Evolutionary conservation across 2,329 filamentous ascomycete species (phyloP).

Genomic region (Cladophialophora immunda): DNA sequence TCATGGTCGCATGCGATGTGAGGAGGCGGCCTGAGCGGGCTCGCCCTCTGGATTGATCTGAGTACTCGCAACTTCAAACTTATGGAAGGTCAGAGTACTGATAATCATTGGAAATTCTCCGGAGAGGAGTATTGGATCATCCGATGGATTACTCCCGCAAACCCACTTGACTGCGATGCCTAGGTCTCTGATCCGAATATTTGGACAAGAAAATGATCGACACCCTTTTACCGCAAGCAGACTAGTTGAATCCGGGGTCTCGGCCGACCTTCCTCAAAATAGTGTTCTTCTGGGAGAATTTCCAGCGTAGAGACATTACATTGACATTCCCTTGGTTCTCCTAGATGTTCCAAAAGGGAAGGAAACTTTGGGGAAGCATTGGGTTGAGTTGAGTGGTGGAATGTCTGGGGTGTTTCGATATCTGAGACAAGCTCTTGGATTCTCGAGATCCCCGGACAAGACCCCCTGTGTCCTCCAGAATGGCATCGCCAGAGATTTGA

Average conservation of each 20-base stretch:
- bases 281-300: background rate
- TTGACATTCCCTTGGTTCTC: background rate
- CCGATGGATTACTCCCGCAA: background rate
- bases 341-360: background rate
- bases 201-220: conserved; percentile 6
- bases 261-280: conserved; percentile 26
- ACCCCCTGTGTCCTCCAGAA: conserved; percentile 7
- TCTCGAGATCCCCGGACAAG: conserved; percentile 18
- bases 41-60: background rate
- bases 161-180: background rate
- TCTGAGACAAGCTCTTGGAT: conserved; percentile 25
- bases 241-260: conserved; percentile 29
- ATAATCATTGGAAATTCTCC: background rate
- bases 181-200: background rate
- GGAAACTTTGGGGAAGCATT: background rate
- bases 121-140: background rate
- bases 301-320: background rate
- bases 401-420: conserved; percentile 29
- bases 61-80: background rate
- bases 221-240: conserved; percentile 13
- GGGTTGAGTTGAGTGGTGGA: conserved; percentile 14
- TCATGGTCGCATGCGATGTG: conserved; percentile 37
- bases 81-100: background rate
- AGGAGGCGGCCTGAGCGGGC: conserved; percentile 19
- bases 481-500: conserved; percentile 21